Conservation (phyloP, 495 filamentous ascomycete genomes). For the Pyrenopolyporus hunteri region DNA sequence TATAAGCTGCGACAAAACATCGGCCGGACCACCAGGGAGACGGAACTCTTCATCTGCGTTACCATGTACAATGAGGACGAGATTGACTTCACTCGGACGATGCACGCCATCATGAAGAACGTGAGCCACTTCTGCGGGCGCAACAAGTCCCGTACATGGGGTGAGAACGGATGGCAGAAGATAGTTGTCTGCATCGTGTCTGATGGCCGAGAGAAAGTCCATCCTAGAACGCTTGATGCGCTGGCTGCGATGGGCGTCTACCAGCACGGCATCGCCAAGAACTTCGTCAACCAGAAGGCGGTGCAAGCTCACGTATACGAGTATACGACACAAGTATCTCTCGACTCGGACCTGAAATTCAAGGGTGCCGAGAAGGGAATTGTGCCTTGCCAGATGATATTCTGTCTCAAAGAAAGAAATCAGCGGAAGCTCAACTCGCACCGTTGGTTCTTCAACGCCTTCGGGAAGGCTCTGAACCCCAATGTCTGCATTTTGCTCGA, state of each 20-base stretch:
- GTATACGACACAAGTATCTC: constrained; percentile 96
- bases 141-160: constrained; percentile 92
- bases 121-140: constrained; percentile 95
- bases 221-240: constrained; percentile 93
- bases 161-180: constrained; percentile 97
- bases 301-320: constrained; percentile 94
- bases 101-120: constrained; percentile 99
- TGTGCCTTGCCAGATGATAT: constrained; percentile 98
- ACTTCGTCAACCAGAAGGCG: constrained; percentile 89
- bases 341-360: constrained; percentile 95
- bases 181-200: constrained; percentile 97
- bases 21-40: constrained; percentile 82
- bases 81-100: constrained; percentile 92
- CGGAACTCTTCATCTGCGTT: constrained; percentile 96
- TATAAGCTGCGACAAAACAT: constrained; percentile 98
- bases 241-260: constrained; percentile 98
- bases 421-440: constrained; percentile 98
- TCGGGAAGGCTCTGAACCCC: constrained; percentile 88
- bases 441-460: constrained; percentile 99
- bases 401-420: constrained; percentile 98
- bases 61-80: constrained; percentile 99
- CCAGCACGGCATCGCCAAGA: constrained; percentile 98
- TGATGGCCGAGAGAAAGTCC: constrained; percentile 92
- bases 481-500: constrained; percentile 97
- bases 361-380: constrained; percentile 99